These are phyloP conservation scores for Pestalotiopsis fici DNA, from an alignment of 2,329 filamentous ascomycete genomes.

Conservation along the genomic window DNA sequence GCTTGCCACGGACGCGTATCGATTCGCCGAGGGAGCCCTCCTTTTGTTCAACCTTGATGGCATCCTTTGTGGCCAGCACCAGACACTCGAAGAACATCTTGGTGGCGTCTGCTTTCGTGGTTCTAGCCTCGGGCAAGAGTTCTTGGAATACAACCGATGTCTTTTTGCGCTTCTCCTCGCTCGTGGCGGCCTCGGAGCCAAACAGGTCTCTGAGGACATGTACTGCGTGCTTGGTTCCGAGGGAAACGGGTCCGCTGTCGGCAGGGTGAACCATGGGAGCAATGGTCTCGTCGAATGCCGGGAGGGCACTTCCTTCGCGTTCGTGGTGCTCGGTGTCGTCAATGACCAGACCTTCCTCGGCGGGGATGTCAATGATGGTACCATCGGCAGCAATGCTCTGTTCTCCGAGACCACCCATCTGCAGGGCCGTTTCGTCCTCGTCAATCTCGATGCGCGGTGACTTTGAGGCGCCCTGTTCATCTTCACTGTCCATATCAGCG, in stretches of 20 bases:
- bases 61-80: slow-evolving; percentile 95
- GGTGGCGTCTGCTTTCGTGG: slow-evolving; percentile 86
- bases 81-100: slow-evolving; percentile 99
- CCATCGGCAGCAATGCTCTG: slow-evolving; percentile 58
- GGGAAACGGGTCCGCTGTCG: slow-evolving; percentile 82
- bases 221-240: slow-evolving; percentile 93
- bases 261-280: slow-evolving; percentile 76
- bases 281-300: slow-evolving; percentile 78
- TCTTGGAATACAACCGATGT: slow-evolving; percentile 86
- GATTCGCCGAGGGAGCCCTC: slow-evolving; percentile 71
- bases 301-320: slow-evolving; percentile 46
- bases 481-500: slow-evolving; percentile 73
- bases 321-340: slow-evolving; percentile 49
- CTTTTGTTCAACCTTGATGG: slow-evolving; percentile 92
- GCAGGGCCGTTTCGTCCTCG: slow-evolving; percentile 61
- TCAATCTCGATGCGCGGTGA: slow-evolving; percentile 70
- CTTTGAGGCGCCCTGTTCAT: slow-evolving; percentile 63
- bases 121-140: slow-evolving; percentile 78
- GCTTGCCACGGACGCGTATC: slow-evolving; percentile 85
- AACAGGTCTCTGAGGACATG: slow-evolving; percentile 91
- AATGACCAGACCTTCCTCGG: slow-evolving; percentile 47
- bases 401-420: slow-evolving; percentile 50
- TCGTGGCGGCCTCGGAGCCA: slow-evolving; percentile 68
- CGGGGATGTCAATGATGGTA: slow-evolving; percentile 66
- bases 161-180: slow-evolving; percentile 73